These are phyloP conservation scores for Haplographium delicatum DNA, from an alignment of 495 filamentous ascomycete genomes.

Conservation along the genomic window DNA sequence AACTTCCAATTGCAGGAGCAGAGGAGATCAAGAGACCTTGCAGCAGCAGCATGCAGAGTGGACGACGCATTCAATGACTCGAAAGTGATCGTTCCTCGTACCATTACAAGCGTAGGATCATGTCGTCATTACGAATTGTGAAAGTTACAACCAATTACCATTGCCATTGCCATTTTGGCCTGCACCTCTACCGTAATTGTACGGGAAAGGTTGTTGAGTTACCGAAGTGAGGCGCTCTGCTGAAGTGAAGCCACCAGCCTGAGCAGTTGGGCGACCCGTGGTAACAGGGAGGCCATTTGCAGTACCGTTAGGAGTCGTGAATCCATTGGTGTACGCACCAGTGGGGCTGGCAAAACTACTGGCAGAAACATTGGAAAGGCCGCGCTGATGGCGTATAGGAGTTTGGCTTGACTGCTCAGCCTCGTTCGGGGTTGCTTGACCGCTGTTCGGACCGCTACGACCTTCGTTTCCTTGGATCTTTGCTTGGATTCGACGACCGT, in stretches of 20 bases:
- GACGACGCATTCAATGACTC: constrained; percentile 11
- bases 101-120: constrained; percentile 30
- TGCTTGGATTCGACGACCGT: constrained; percentile 84
- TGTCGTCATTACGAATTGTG: constrained; percentile 24
- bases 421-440: constrained; percentile 27
- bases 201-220: constrained; percentile 14
- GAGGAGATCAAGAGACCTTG: not conserved
- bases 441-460: constrained; percentile 25
- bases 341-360: constrained; percentile 9
- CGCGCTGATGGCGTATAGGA: constrained; percentile 21
- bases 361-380: constrained; percentile 19
- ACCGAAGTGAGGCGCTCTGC: constrained; percentile 9
- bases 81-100: constrained; percentile 28
- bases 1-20: not conserved
- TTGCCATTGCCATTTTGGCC: constrained; percentile 17
- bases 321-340: constrained; percentile 21
- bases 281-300: constrained; percentile 15
- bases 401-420: constrained; percentile 11
- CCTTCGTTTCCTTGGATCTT: constrained; percentile 55
- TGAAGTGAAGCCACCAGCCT: constrained; percentile 13
- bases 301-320: constrained; percentile 5
- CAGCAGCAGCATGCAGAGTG: constrained; percentile 2
- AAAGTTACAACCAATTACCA: constrained; percentile 21
- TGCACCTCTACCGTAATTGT: constrained; percentile 18
- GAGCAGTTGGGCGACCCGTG: constrained; percentile 10